Evolutionary conservation across 768 basidiomycete species (phyloP).

Genomic region (Macrolepiota fuliginosa): DNA sequence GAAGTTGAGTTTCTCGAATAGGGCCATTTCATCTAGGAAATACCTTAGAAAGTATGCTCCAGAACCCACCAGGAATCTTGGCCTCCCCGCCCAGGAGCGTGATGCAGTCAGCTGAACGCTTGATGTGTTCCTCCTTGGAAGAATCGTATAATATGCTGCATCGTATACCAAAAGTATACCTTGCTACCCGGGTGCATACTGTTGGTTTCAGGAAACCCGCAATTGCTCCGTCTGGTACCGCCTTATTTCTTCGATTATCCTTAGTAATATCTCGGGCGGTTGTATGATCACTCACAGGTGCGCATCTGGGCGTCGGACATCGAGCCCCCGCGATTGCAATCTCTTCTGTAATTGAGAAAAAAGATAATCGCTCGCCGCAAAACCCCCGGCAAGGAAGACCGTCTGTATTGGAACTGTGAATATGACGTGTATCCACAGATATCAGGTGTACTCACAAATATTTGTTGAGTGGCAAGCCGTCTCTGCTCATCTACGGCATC

Average conservation of each 20-base stretch:
- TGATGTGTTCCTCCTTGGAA: constrained; percentile 7
- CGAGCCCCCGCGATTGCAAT: constrained; percentile 31
- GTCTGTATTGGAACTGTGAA: constrained; percentile 20
- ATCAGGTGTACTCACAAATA: neutral
- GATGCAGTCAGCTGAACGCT: neutral
- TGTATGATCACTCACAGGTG: constrained; percentile 32
- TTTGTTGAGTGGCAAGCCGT: neutral
- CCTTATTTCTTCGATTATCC: constrained; percentile 19
- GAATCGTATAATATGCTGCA: constrained; percentile 8
- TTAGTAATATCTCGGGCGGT: neutral
- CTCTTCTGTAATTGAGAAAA: constrained; percentile 34
- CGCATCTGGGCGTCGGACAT: constrained; percentile 42
- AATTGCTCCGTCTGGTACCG: constrained; percentile 23
- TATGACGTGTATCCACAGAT: neutral
- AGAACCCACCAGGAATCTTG: constrained; percentile 12
- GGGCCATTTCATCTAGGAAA: no score
- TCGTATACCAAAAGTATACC: constrained; percentile 16
- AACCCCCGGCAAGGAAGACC: constrained; percentile 49
- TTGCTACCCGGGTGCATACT: constrained; percentile 15
- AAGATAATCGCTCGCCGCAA: constrained; percentile 50
- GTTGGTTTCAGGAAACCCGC: constrained; percentile 17
- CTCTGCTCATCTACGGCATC: constrained; percentile 19
- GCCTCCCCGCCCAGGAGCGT: constrained; percentile 3
- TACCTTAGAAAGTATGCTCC: constrained; percentile 13
- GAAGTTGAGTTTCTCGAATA: no score